A percentile compares a stretch with the other conserved stretches of the same genome.
Conservation (phyloP, 2,329 filamentous ascomycete genomes). For the Camillea tinctor region DNA sequence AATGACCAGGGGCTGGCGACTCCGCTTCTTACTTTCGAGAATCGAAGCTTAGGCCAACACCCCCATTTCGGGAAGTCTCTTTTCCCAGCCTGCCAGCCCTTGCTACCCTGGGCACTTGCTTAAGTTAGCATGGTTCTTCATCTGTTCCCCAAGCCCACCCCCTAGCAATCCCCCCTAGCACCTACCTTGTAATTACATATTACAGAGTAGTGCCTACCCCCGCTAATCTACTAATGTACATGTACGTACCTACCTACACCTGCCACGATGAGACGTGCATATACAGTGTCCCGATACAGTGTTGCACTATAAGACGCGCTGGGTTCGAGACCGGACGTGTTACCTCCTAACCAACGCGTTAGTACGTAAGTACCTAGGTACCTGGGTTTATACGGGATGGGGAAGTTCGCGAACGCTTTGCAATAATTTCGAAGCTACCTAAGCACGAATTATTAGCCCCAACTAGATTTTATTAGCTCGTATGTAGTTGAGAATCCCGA, state of each 20-base stretch:
- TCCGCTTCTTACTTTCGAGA: slow-evolving; percentile 4
- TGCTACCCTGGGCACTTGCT: background rate
- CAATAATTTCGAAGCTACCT: too few species aligned
- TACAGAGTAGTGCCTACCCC: too few species aligned
- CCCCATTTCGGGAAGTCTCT: slow-evolving; percentile 1
- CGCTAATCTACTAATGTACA: too few species aligned
- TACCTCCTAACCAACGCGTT: background rate
- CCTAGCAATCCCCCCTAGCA: background rate
- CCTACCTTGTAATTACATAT: background rate
- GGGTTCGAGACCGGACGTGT: background rate
- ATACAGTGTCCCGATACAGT: background rate
- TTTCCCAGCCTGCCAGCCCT: background rate
- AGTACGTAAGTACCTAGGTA: too few species aligned
- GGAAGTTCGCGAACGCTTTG: too few species aligned
- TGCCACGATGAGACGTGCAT: background rate
- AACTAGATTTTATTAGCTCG: background rate
- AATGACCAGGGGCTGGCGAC: background rate
- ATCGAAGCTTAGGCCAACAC: slow-evolving; percentile 8
- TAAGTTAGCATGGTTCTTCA: too few species aligned
- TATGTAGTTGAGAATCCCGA: too few species aligned
- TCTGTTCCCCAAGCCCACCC: too few species aligned
- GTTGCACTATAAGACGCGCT: background rate
- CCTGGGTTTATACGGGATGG: too few species aligned
- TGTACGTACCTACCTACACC: too few species aligned
- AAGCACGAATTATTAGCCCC: background rate